Conservation (phyloP, 2,329 filamentous ascomycete genomes). For the Ophiostoma sp. region DNA sequence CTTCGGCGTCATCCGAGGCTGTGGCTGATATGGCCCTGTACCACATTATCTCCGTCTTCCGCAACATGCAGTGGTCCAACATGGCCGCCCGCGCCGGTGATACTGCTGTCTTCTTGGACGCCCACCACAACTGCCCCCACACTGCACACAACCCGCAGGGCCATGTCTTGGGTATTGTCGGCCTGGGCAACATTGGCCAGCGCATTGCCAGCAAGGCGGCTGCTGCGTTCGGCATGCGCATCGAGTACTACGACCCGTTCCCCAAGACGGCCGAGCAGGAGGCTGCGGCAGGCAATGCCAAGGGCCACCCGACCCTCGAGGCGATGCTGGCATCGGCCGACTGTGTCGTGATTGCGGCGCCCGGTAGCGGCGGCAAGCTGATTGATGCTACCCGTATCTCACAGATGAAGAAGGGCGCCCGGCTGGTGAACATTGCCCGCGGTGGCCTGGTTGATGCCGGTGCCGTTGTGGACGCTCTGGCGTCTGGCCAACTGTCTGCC, state of each 20-base stretch:
- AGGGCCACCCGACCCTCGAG: constrained; percentile 45
- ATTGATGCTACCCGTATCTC: constrained; percentile 43
- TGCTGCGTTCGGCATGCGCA: constrained; percentile 56
- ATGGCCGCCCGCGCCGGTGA: constrained; percentile 47
- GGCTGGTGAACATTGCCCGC: constrained; percentile 62
- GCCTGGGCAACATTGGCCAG: constrained; percentile 57
- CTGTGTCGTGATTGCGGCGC: constrained; percentile 54
- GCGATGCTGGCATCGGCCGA: constrained; percentile 49
- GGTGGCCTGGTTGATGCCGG: constrained; percentile 39
- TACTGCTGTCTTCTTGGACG: constrained; percentile 40
- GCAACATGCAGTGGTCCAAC: constrained; percentile 65
- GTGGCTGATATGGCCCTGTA: constrained; percentile 72
- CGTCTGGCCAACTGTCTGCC: constrained; percentile 42
- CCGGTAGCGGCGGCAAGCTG: constrained; percentile 47
- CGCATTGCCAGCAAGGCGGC: constrained; percentile 57
- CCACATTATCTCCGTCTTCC: constrained; percentile 68
- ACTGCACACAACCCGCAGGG: constrained; percentile 59
- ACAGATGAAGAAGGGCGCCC: constrained; percentile 51
- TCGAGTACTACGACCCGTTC: constrained; percentile 55
- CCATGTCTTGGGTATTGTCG: constrained; percentile 57
- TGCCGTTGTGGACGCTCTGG: constrained; percentile 55
- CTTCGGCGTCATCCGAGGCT: constrained; percentile 68
- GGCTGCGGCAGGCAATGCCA: constrained; percentile 41
- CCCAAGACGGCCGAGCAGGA: constrained; percentile 45
- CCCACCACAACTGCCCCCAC: constrained; percentile 24